phyloP scores from a whole-genome alignment of 805 yeast species.

The Clavispora asparagi region DNA sequence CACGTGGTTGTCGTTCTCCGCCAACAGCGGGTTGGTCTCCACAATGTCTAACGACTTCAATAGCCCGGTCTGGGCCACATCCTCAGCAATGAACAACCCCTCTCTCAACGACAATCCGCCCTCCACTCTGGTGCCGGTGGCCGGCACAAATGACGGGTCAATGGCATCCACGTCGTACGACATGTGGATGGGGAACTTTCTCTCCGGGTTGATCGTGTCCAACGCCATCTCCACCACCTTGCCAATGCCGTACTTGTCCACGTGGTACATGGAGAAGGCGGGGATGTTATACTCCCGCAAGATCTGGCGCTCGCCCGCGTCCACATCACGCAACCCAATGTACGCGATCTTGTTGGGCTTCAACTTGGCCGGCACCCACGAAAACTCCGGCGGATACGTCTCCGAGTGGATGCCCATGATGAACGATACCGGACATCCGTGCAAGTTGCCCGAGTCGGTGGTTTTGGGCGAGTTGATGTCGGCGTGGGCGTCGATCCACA shows the following conservation, averaged over 20 bases:
- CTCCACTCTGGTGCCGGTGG: constrained; percentile 96
- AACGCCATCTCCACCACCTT: constrained; percentile 90
- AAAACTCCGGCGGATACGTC: constrained; percentile 64
- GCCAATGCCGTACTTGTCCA: constrained; percentile 90
- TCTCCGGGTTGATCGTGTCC: constrained; percentile 66
- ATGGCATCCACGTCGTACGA: constrained; percentile 96
- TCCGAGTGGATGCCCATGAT: constrained; percentile 73
- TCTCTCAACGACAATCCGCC: constrained; percentile 95
- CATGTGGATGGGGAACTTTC: constrained; percentile 70
- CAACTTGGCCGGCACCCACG: constrained; percentile 74
- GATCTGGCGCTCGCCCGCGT: constrained; percentile 74
- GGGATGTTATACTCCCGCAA: constrained; percentile 66
- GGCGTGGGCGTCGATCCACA: constrained; percentile 99
- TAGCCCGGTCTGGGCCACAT: constrained; percentile 84
- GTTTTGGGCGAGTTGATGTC: constrained; percentile 87
- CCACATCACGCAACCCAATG: constrained; percentile 93
- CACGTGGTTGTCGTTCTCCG: constrained; percentile 67
- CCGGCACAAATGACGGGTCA: constrained; percentile 91
- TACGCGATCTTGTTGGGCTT: constrained; percentile 73
- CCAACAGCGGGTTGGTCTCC: constrained; percentile 88
- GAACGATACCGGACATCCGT: constrained; percentile 95
- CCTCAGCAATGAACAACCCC: constrained; percentile 88
- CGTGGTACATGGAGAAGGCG: constrained; percentile 93
- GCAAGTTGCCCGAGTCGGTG: constrained; percentile 85
- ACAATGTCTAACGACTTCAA: constrained; percentile 86